phyloP scores from a whole-genome alignment of 768 basidiomycete species.

The Termitomyces sp. region DNA sequence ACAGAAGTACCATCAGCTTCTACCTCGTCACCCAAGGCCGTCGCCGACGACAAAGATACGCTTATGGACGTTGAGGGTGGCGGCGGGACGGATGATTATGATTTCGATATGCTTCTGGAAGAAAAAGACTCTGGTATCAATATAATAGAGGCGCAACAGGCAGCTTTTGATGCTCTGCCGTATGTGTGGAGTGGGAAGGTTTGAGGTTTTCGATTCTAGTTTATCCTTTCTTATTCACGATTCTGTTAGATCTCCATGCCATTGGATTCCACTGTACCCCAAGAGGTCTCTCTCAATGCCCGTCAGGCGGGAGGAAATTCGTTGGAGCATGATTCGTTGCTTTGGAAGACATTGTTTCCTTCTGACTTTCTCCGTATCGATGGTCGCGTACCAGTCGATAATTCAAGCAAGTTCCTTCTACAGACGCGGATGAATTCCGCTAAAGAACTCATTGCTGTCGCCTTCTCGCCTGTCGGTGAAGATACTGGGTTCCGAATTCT shows the following conservation, averaged over 20 bases:
- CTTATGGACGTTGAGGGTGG: slow-evolving; percentile 36
- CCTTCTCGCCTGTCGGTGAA: slow-evolving; percentile 52
- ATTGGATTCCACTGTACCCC: slow-evolving; percentile 62
- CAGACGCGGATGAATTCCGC: slow-evolving; percentile 70
- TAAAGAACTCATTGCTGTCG: slow-evolving; percentile 77
- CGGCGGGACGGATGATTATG: slow-evolving; percentile 60
- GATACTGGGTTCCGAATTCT: slow-evolving; percentile 54
- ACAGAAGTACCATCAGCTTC: slow-evolving; percentile 14
- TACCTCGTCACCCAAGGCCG: slow-evolving; percentile 17
- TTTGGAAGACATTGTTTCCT: slow-evolving; percentile 79
- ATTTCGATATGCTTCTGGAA: slow-evolving; percentile 83
- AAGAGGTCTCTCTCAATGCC: slow-evolving; percentile 60
- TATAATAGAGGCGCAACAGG: slow-evolving; percentile 36
- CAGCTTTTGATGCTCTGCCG: slow-evolving; percentile 48
- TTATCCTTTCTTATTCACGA: slow-evolving; percentile 2
- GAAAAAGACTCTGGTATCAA: slow-evolving; percentile 44
- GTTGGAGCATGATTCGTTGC: slow-evolving; percentile 46
- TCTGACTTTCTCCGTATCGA: slow-evolving; percentile 67
- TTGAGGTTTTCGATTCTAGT: slow-evolving; percentile 15
- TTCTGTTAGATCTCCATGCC: slow-evolving; percentile 68
- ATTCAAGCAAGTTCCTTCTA: slow-evolving; percentile 72
- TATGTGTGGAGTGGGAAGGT: slow-evolving; percentile 77
- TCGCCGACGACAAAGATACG: slow-evolving; percentile 32
- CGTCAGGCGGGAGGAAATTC: slow-evolving; percentile 76
- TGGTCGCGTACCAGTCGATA: slow-evolving; percentile 75